Evolutionary conservation across 2,329 filamentous ascomycete species (phyloP).

Genomic region (Plenodomus biglobosus): DNA sequence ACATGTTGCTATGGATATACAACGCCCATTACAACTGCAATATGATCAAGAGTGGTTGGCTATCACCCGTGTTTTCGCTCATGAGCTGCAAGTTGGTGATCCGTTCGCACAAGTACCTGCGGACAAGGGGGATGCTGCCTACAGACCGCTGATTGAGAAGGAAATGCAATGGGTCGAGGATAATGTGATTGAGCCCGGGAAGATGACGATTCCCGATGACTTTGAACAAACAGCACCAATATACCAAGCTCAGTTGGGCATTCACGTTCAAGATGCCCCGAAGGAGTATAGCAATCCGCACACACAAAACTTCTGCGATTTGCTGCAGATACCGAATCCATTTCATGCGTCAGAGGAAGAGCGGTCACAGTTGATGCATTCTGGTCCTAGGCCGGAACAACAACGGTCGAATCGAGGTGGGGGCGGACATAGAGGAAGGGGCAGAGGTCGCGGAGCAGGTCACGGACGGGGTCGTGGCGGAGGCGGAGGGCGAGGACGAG

Average conservation of each 20-base stretch:
- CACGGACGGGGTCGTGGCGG: conserved; percentile 28
- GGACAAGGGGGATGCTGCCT: conserved; percentile 69
- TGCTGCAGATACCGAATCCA: conserved; percentile 75
- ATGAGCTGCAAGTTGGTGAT: conserved; percentile 60
- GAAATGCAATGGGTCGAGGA: conserved; percentile 80
- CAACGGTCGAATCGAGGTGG: conserved; percentile 31
- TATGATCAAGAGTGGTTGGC: conserved; percentile 97
- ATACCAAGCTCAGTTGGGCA: conserved; percentile 61
- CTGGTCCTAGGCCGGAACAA: conserved; percentile 33
- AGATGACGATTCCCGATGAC: conserved; percentile 72
- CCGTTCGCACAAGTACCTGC: conserved; percentile 55
- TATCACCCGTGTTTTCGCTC: conserved; percentile 80
- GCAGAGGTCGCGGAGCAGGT: conserved; percentile 27
- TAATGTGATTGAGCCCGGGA: conserved; percentile 64
- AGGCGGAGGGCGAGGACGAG: conserved; percentile 22
- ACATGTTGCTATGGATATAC: conserved; percentile 25
- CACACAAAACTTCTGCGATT: conserved; percentile 75
- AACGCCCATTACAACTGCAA: conserved; percentile 61
- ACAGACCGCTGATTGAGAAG: conserved; percentile 66
- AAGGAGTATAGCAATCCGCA: conserved; percentile 85
- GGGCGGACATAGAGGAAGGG: conserved; percentile 29
- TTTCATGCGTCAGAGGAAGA: conserved; percentile 76
- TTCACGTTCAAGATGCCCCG: conserved; percentile 64
- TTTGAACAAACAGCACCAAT: conserved; percentile 76
- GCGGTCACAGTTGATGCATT: conserved; percentile 40